phyloP scores from a whole-genome alignment of 2,329 filamentous ascomycete genomes.

The Knufia petricola region DNA sequence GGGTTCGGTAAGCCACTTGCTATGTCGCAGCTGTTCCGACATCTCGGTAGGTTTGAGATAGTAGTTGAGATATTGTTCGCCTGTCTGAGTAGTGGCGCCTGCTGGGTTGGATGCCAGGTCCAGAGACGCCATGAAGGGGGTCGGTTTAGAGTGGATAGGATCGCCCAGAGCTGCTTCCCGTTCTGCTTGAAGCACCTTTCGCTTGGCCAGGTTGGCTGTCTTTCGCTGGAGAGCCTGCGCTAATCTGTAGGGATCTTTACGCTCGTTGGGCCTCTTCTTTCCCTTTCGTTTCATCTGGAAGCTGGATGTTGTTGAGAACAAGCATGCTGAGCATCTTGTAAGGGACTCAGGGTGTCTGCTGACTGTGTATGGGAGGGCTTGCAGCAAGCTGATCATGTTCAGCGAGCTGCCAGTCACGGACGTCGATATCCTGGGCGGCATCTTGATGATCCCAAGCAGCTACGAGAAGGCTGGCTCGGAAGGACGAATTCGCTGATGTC shows the following conservation, averaged over 20 bases:
- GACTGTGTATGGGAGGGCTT: slow-evolving; percentile 18
- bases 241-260: slow-evolving; percentile 64
- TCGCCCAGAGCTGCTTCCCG: slow-evolving; percentile 61
- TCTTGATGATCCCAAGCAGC: slow-evolving; percentile 8
- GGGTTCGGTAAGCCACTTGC: slow-evolving; percentile 51
- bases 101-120: slow-evolving; percentile 42
- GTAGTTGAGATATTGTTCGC: slow-evolving; percentile 57
- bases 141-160: slow-evolving; percentile 66
- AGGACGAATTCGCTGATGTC: not conserved
- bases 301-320: slow-evolving; percentile 40
- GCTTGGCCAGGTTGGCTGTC: slow-evolving; percentile 68
- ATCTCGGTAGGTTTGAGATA: slow-evolving; percentile 62
- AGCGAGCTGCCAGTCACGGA: slow-evolving; percentile 16
- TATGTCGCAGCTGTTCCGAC: slow-evolving; percentile 54
- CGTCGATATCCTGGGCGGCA: slow-evolving; percentile 17
- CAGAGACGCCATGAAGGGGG: slow-evolving; percentile 76
- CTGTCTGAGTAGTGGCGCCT: slow-evolving; percentile 15
- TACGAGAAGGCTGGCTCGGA: not conserved
- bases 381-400: slow-evolving; percentile 20
- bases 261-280: slow-evolving; percentile 17
- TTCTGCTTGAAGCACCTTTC: slow-evolving; percentile 56
- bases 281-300: slow-evolving; percentile 33
- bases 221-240: slow-evolving; percentile 76
- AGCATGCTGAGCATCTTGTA: slow-evolving; percentile 21
- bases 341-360: slow-evolving; percentile 14